Evolutionary conservation across 2,329 filamentous ascomycete genomes (phyloP), one percentile per base, ranked within the genome.

Genomic region (Claviceps sp.): DNA sequence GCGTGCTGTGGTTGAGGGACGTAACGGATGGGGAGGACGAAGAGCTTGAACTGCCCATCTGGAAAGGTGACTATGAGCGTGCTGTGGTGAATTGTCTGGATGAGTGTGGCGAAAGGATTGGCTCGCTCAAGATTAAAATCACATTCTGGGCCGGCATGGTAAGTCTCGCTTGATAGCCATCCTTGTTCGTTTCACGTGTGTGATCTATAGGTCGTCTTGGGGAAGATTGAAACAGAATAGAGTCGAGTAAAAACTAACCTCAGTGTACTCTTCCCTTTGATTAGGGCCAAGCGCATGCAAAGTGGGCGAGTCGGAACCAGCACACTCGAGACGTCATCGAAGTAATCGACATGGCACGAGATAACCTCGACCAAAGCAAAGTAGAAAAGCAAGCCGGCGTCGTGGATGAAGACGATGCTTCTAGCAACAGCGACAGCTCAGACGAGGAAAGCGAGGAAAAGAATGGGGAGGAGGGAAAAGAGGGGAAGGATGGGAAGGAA

Each of bases 1-100:
- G 75, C 6, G 73, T 85, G 2, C 66, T 86, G 2, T 87, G 84
- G 84, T 71, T 87, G 17, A 78, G 80, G 55, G 79, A 86, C n/a
- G 70, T 88, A 0, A 68, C 74, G 0, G 85, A 88, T 52, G 84
- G 86, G 53, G 78, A 85, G 58, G 74, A 82, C 50, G 68, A 72
- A 44, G 78, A 74, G 0, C 58, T 85, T 8, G 73, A 71, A 4
- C 61, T 88, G 3, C 67, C 78, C 5, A 75, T 88, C 2, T 88
- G 82, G 79, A 82, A 80, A 60, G 81, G 83, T 23, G 75, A 69
- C 48, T 64, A 65, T 47, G 60, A 65, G 34, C 62, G 67, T 9
- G 83, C 57, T 70, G 82, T 62, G 64, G 75, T 56, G 54, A 71
- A 59, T 54, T 74, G 53, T 58, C 58, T 61, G 55, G 67, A 62